These are phyloP conservation scores for Phoma sp. DNA, from an alignment of 2,329 filamentous ascomycete genomes.

Conservation along the genomic window DNA sequence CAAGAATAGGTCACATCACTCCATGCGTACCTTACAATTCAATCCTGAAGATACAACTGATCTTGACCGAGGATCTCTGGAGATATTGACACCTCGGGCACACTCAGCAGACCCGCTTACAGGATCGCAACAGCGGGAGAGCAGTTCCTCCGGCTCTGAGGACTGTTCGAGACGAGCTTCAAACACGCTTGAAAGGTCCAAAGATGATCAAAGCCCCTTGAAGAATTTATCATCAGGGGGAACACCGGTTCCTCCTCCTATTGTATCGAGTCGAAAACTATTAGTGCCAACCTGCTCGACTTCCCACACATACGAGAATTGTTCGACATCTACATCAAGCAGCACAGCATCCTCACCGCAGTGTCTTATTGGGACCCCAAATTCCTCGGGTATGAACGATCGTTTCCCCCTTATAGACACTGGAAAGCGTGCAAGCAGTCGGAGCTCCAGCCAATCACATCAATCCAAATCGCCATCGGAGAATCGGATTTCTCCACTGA, in stretches of 20 bases:
- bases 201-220: neutral
- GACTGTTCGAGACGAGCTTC: too few relatives aligned
- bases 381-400: constrained; percentile 52
- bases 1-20: constrained; percentile 21
- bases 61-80: constrained; percentile 19
- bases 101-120: neutral
- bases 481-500: constrained; percentile 20
- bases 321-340: constrained; percentile 9
- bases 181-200: too few relatives aligned
- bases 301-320: neutral
- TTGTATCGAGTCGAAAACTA: neutral
- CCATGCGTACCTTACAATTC: constrained; percentile 28
- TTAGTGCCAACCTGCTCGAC: neutral
- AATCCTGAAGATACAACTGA: constrained; percentile 33
- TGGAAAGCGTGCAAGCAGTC: constrained; percentile 36
- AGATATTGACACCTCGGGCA: constrained; percentile 11
- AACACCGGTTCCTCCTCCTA: neutral
- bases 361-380: constrained; percentile 21
- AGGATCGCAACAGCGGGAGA: neutral
- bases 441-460: constrained; percentile 30
- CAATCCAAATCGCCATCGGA: constrained; percentile 23
- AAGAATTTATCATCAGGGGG: neutral
- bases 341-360: constrained; percentile 17
- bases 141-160: neutral
- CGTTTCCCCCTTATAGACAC: constrained; percentile 51